Evolutionary conservation across 2,329 filamentous ascomycete species (phyloP).

Genomic region (Hypoxylon sp.): DNA sequence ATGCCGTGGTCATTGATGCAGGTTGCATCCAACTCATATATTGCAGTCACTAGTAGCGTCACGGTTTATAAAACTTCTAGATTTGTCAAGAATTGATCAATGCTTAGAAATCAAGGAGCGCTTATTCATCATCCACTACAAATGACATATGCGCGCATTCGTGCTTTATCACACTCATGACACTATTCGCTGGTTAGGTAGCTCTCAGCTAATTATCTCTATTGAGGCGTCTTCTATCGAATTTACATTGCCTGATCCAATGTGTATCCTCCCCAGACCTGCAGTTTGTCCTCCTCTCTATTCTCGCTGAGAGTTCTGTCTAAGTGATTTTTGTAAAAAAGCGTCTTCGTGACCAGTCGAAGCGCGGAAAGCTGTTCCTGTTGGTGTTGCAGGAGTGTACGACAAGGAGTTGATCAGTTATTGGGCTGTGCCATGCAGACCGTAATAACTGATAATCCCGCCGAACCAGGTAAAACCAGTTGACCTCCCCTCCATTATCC

Average conservation of each 20-base stretch:
- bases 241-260: conserved; percentile 28
- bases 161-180: not conserved
- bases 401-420: conserved; percentile 16
- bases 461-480: conserved; percentile 41
- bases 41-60: not conserved
- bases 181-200: conserved; percentile 1
- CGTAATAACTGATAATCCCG: conserved; percentile 24
- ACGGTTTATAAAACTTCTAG: conserved; percentile 16
- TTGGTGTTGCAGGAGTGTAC: conserved; percentile 17
- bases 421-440: conserved; percentile 39
- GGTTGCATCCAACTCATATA: conserved; percentile 2
- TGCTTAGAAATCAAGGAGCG: conserved; percentile 40
- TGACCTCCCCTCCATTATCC: conserved; percentile 34
- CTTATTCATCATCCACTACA: conserved; percentile 36
- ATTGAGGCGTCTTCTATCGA: conserved; percentile 35
- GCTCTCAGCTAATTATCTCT: conserved; percentile 30
- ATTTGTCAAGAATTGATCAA: conserved; percentile 23
- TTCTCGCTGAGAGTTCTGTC: conserved; percentile 44
- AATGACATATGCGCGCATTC: conserved; percentile 17
- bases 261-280: conserved; percentile 41
- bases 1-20: conserved; percentile 3
- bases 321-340: conserved; percentile 24
- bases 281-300: conserved; percentile 34
- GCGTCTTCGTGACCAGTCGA: conserved; percentile 43
- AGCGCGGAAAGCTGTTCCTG: conserved; percentile 27